Evolutionary conservation across 192 early-diverging fungal genomes (phyloP).

Genomic region (Podila horticola): DNA sequence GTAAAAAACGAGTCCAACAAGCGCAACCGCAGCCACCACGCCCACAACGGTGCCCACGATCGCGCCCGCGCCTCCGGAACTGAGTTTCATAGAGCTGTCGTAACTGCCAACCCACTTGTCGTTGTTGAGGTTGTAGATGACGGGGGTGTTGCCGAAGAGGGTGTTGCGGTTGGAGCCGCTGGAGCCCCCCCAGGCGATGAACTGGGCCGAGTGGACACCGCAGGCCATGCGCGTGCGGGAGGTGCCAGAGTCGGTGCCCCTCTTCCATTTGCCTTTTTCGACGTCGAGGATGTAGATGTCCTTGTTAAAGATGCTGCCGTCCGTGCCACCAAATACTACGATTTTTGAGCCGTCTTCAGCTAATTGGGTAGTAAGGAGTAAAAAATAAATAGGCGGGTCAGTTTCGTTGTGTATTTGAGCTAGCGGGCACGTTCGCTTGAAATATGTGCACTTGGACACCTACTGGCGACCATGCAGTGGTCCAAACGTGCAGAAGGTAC

Average conservation of each 20-base stretch:
- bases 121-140: neutral
- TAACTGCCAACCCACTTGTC: neutral
- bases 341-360: slow-evolving; percentile 36
- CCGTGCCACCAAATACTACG: slow-evolving; percentile 34
- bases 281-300: slow-evolving; percentile 36
- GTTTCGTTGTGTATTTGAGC: neutral
- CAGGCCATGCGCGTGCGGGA: slow-evolving; percentile 35
- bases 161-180: slow-evolving; percentile 9
- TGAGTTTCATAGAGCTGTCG: neutral
- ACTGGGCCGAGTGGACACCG: slow-evolving; percentile 14
- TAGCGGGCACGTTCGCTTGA: neutral
- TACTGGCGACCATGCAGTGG: neutral
- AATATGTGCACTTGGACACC: neutral
- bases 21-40: neutral
- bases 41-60: neutral
- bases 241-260: neutral
- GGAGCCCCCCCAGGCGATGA: slow-evolving; percentile 41
- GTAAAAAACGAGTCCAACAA: neutral
- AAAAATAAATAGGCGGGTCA: neutral
- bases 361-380: neutral
- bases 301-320: neutral
- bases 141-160: neutral
- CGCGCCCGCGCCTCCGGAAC: neutral
- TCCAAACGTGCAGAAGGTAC: neutral
- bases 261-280: slow-evolving; percentile 3